Percentiles rank a stretch among this genome's conserved stretches.
Conservation (phyloP, 352 stramenopile species). For the Phytophthora fragariaefolia region DNA sequence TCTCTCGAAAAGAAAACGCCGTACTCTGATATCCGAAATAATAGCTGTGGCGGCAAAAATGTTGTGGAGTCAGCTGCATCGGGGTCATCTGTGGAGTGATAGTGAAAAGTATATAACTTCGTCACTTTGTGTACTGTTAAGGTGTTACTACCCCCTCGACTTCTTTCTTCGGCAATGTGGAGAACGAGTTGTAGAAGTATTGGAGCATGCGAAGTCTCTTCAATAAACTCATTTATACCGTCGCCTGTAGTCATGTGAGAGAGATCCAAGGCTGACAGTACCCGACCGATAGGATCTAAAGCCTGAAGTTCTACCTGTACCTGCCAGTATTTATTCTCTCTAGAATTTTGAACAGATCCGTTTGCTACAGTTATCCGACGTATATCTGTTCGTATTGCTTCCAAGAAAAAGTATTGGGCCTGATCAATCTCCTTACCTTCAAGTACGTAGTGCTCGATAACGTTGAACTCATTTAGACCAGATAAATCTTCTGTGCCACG, state of each 20-base stretch:
- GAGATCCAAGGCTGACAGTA: slow-evolving; percentile 12
- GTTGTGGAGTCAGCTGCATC: not conserved
- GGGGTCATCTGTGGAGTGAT: slow-evolving; percentile 26
- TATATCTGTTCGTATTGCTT: slow-evolving; percentile 45
- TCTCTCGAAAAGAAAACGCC: slow-evolving; percentile 46
- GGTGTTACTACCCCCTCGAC: not conserved
- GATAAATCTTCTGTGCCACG: not conserved
- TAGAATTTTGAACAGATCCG: not conserved
- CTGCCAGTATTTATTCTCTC: slow-evolving; percentile 11
- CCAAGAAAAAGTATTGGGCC: slow-evolving; percentile 48
- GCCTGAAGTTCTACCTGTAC: slow-evolving; percentile 10
- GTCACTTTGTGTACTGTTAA: slow-evolving; percentile 28
- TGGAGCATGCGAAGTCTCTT: slow-evolving; percentile 11
- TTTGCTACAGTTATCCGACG: slow-evolving; percentile 22
- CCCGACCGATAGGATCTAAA: slow-evolving; percentile 9
- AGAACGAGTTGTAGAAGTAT: slow-evolving; percentile 17
- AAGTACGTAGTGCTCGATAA: slow-evolving; percentile 52
- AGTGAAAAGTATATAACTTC: slow-evolving; percentile 52
- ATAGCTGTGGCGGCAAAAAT: slow-evolving; percentile 20
- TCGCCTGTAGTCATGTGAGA: slow-evolving; percentile 12
- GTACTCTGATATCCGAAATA: slow-evolving; percentile 38
- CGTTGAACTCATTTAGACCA: slow-evolving; percentile 24
- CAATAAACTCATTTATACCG: slow-evolving; percentile 11
- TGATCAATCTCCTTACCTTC: slow-evolving; percentile 43
- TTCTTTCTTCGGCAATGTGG: slow-evolving; percentile 12